These are phyloP conservation scores for Cornus florida DNA, from an alignment of 148 eudicot species.

Conservation along the genomic window DNA sequence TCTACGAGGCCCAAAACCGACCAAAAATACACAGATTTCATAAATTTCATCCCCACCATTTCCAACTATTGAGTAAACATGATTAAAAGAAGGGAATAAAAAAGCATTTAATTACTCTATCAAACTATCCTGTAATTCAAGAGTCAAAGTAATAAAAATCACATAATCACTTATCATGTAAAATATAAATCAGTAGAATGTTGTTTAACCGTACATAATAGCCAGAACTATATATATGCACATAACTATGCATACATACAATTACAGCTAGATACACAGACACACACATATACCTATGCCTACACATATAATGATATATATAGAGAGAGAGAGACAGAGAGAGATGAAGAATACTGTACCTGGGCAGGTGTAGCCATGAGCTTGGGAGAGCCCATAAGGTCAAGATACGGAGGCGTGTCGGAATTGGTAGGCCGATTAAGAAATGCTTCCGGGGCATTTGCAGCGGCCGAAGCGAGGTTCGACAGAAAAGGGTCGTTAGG, in stretches of 20 bases:
- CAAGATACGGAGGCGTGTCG: conserved; percentile 63
- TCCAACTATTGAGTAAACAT: background rate
- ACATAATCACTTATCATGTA: background rate
- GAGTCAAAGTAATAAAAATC: too few relatives aligned
- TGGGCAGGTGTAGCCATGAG: conserved; percentile 85
- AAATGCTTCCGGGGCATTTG: conserved; percentile 58
- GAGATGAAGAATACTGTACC: conserved; percentile 31
- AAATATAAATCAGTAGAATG: too few relatives aligned
- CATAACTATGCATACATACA: background rate
- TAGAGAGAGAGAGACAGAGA: background rate
- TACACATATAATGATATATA: background rate
- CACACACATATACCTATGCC: background rate
- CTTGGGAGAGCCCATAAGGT: conserved; percentile 55
- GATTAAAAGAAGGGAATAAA: too few relatives aligned
- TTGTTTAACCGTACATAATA: background rate
- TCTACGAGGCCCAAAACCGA: too few relatives aligned
- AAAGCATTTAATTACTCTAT: background rate
- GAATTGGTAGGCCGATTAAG: conserved; percentile 40
- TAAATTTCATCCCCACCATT: background rate
- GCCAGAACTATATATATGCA: background rate
- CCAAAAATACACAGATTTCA: too few relatives aligned
- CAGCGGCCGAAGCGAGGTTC: conserved; percentile 60
- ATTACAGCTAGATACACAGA: too few relatives aligned
- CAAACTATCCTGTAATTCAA: too few relatives aligned
- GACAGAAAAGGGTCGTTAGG: conserved; percentile 81